Conservation (phyloP, 495 filamentous ascomycete species). For the Jackrogersella multiformis region DNA sequence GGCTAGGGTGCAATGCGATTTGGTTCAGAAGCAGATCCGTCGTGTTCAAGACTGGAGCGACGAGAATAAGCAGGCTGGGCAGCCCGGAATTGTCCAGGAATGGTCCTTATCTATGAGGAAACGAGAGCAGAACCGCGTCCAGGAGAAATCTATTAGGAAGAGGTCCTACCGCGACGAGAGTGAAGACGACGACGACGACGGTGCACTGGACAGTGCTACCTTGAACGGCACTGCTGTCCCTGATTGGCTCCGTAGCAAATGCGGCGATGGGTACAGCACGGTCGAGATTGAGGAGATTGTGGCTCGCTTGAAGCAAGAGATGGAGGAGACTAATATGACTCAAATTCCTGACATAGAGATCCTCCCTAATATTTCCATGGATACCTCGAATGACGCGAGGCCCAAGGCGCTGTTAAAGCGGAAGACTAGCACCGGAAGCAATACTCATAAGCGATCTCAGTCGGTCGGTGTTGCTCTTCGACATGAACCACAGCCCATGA, state of each 20-base stretch:
- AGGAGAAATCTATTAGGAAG: slow-evolving; percentile 45
- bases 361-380: slow-evolving; percentile 62
- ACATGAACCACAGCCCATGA: slow-evolving; percentile 33
- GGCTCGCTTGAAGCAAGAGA: slow-evolving; percentile 44
- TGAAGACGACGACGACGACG: slow-evolving; percentile 40
- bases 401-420: slow-evolving; percentile 30
- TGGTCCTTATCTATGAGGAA: slow-evolving; percentile 63
- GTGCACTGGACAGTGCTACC: slow-evolving; percentile 24
- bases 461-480: slow-evolving; percentile 46
- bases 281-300: slow-evolving; percentile 51
- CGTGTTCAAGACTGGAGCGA: slow-evolving; percentile 68
- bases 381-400: slow-evolving; percentile 26
- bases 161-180: slow-evolving; percentile 41
- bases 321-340: slow-evolving; percentile 38
- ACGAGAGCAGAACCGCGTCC: slow-evolving; percentile 59
- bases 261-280: slow-evolving; percentile 50
- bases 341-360: slow-evolving; percentile 75
- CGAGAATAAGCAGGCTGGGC: slow-evolving; percentile 46
- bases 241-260: slow-evolving; percentile 51
- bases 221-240: slow-evolving; percentile 52
- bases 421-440: slow-evolving; percentile 30
- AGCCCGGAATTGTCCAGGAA: slow-evolving; percentile 55
- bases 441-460: slow-evolving; percentile 52
- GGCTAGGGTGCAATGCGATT: slow-evolving; percentile 65
- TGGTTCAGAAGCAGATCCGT: slow-evolving; percentile 66